Evolutionary conservation across 768 basidiomycete genomes (phyloP).

Genomic region (Chlorophyllum brunneum): DNA sequence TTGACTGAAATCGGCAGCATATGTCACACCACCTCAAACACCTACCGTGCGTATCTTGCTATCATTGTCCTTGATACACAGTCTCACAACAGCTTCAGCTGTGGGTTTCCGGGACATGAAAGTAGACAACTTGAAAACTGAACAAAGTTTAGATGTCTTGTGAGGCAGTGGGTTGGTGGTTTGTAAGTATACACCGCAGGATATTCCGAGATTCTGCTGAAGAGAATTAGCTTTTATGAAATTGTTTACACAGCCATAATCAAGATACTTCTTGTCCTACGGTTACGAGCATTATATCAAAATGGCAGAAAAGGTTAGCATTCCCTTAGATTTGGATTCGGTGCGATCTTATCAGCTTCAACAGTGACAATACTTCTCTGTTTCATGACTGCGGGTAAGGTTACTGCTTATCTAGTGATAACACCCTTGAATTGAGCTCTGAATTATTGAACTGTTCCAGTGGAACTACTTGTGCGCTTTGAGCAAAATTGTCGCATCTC

Average conservation of each 20-base stretch:
- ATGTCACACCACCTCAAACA: not conserved
- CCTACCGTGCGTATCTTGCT: not conserved
- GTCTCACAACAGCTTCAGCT: not conserved
- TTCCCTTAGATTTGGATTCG: not conserved
- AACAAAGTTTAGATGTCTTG: not conserved
- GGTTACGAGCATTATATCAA: conserved; percentile 1
- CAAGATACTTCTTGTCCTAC: conserved; percentile 6
- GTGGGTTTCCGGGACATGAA: not conserved
- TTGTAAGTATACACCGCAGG: not conserved
- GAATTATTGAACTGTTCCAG: not conserved
- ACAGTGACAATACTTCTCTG: not conserved
- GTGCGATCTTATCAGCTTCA: not conserved
- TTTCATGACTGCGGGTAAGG: conserved; percentile 1
- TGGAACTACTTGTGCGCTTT: not conserved
- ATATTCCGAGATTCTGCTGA: not conserved
- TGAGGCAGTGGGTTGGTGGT: conserved; percentile 3
- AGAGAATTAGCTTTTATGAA: not conserved
- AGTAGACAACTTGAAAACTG: not conserved
- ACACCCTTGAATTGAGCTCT: not conserved
- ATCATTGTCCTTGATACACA: not conserved
- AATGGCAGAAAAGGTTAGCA: not conserved
- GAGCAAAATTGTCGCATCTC: not conserved
- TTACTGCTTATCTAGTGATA: not conserved
- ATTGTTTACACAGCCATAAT: conserved; percentile 3
- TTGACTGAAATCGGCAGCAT: not conserved